phyloP scores from a whole-genome alignment of 169 alveolate species.

The Cryptosporidium muris region DNA sequence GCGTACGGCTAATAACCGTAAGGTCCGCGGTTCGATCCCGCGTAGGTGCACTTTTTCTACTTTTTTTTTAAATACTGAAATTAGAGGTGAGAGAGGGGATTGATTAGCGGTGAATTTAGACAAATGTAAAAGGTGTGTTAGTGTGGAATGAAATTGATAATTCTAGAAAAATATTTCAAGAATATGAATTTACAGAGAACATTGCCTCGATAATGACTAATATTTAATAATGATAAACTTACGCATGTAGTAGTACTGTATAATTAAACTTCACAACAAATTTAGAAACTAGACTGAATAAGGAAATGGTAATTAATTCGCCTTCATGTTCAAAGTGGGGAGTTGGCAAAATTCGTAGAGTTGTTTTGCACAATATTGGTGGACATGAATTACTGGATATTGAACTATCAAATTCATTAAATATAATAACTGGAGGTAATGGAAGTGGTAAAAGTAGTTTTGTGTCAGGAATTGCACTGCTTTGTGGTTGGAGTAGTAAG shows the following conservation, averaged over 20 bases:
- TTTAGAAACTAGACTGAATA: background rate
- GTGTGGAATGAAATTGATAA: no score
- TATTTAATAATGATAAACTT: no score
- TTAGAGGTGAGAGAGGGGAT: no score
- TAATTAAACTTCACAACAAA: background rate
- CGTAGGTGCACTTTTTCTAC: slow-evolving; percentile 83
- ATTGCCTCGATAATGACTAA: no score
- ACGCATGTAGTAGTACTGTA: background rate
- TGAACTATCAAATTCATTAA: slow-evolving; percentile 13
- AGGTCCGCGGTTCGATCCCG: slow-evolving; percentile 99
- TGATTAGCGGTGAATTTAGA: no score
- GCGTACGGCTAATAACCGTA: slow-evolving; percentile 97
- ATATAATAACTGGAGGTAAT: slow-evolving; percentile 63
- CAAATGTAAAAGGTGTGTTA: no score
- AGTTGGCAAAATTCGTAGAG: slow-evolving; percentile 44
- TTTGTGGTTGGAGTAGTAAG: slow-evolving; percentile 69
- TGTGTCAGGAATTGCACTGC: slow-evolving; percentile 56
- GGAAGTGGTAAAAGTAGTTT: slow-evolving; percentile 71
- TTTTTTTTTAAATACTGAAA: no score
- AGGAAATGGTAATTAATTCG: background rate
- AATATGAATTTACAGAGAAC: no score
- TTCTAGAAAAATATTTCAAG: no score
- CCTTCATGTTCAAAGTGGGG: slow-evolving; percentile 6
- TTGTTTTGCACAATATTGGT: slow-evolving; percentile 39
- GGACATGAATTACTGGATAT: slow-evolving; percentile 66